These are phyloP conservation scores for Penicillium sp. DNA, from an alignment of 2,329 filamentous ascomycete species.

Conservation along the genomic window DNA sequence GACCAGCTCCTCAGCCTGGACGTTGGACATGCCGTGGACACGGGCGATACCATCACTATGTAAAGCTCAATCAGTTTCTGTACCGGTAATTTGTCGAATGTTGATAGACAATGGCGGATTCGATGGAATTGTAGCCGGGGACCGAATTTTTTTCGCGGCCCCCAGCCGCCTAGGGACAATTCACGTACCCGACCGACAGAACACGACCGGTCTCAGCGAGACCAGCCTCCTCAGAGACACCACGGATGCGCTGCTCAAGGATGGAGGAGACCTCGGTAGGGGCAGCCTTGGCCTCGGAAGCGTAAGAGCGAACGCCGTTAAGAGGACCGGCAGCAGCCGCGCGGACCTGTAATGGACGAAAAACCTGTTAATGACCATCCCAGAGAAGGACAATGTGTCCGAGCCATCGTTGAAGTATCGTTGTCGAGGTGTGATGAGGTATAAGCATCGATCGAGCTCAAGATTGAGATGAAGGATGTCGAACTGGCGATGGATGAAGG, in stretches of 20 bases:
- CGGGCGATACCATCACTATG: conserved; percentile 99
- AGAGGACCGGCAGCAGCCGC: conserved; percentile 75
- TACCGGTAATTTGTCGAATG: conserved; percentile 6
- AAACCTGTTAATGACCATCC: conserved; percentile 50
- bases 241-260: conserved; percentile 98
- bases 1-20: conserved; percentile 99
- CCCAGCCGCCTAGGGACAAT: conserved; percentile 14
- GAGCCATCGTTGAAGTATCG: conserved; percentile 20
- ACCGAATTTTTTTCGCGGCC: conserved; percentile 31
- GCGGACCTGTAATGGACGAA: conserved; percentile 64
- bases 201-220: conserved; percentile 99
- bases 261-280: conserved; percentile 99
- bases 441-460: conserved; percentile 29
- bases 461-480: conserved; percentile 31
- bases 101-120: conserved; percentile 17
- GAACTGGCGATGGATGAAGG: conserved; percentile 33
- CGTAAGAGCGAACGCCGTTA: conserved; percentile 80
- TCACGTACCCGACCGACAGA: conserved; percentile 93
- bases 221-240: conserved; percentile 93
- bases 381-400: conserved; percentile 32
- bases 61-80: conserved; percentile 19
- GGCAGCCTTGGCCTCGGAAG: conserved; percentile 86
- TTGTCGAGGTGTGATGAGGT: conserved; percentile 22
- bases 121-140: conserved; percentile 25
- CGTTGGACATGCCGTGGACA: conserved; percentile 99